A percentile compares a stretch with the other conserved stretches of the same genome.
phyloP scores from a whole-genome alignment of 495 filamentous ascomycete genomes.

The Aspergillus affinis region DNA sequence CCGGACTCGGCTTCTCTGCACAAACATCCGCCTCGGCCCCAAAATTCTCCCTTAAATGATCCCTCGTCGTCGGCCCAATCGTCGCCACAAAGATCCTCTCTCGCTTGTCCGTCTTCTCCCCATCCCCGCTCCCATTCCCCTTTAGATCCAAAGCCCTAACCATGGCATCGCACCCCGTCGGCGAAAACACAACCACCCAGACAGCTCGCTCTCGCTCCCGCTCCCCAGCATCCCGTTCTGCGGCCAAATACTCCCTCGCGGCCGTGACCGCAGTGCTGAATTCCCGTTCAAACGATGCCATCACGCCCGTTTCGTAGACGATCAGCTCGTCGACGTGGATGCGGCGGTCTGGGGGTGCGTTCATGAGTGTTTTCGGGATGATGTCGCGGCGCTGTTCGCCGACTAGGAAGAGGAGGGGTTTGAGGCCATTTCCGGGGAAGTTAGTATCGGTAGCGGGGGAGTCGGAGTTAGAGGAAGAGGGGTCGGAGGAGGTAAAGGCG shows the following conservation, averaged over 20 bases:
- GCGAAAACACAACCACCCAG: conserved; percentile 95
- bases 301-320: conserved; percentile 82
- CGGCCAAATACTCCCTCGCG: conserved; percentile 1
- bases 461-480: conserved; percentile 34
- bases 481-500: conserved; percentile 17
- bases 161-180: conserved; percentile 83
- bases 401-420: conserved; percentile 78
- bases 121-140: conserved; percentile 6
- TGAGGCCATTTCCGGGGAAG: conserved; percentile 19
- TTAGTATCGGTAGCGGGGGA: not conserved
- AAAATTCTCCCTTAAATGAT: conserved; percentile 65
- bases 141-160: conserved; percentile 55
- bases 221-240: conserved; percentile 18
- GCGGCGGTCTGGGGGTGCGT: conserved; percentile 40
- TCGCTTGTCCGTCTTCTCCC: conserved; percentile 15
- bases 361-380: conserved; percentile 77
- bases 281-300: conserved; percentile 66
- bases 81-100: conserved; percentile 65
- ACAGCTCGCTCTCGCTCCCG: conserved; percentile 34
- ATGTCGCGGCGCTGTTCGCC: conserved; percentile 85
- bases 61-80: conserved; percentile 91
- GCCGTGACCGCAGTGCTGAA: conserved; percentile 50
- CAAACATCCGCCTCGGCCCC: conserved; percentile 78
- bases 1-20: conserved; percentile 76
- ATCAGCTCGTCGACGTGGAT: conserved; percentile 74